Conservation (phyloP, 2,329 filamentous ascomycete genomes). For the Metarhizium brunneum region DNA sequence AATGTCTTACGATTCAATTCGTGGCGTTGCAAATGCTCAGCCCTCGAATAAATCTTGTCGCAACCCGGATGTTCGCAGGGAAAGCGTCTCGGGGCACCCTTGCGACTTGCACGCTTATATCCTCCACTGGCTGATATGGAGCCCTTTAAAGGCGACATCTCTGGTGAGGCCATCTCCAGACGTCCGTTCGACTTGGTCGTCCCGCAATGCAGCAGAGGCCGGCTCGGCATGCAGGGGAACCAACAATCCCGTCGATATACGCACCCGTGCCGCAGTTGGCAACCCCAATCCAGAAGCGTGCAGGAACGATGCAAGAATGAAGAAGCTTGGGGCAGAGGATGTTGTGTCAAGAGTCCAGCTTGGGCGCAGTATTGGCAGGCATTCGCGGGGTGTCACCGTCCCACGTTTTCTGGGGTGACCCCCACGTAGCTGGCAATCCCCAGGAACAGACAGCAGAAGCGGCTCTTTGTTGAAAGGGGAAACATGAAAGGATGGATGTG, state of each 20-base stretch:
- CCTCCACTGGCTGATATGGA: constrained; percentile 7
- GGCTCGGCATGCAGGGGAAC: neutral
- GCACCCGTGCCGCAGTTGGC: neutral
- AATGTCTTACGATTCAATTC: constrained; percentile 65
- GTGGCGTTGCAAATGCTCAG: constrained; percentile 73
- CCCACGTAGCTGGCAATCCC: constrained; percentile 5
- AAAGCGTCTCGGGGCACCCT: constrained; percentile 42
- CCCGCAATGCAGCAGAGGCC: neutral
- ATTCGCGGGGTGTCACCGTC: constrained; percentile 8
- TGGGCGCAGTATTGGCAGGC: neutral
- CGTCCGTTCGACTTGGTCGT: neutral
- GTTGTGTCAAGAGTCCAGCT: neutral
- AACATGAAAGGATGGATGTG: no score
- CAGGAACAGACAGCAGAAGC: neutral
- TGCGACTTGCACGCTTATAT: constrained; percentile 44
- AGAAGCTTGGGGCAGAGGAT: constrained; percentile 1
- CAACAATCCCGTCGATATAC: neutral
- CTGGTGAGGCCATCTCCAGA: constrained; percentile 14
- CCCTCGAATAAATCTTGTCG: constrained; percentile 71
- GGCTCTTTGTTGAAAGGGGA: neutral
- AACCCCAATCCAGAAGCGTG: neutral
- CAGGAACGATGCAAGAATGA: neutral
- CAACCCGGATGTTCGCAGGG: constrained; percentile 61
- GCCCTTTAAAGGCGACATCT: constrained; percentile 5
- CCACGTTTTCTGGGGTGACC: constrained; percentile 10